These are phyloP conservation scores for Trypanosoma grayi DNA, from an alignment of 208 protist species.

Conservation along the genomic window DNA sequence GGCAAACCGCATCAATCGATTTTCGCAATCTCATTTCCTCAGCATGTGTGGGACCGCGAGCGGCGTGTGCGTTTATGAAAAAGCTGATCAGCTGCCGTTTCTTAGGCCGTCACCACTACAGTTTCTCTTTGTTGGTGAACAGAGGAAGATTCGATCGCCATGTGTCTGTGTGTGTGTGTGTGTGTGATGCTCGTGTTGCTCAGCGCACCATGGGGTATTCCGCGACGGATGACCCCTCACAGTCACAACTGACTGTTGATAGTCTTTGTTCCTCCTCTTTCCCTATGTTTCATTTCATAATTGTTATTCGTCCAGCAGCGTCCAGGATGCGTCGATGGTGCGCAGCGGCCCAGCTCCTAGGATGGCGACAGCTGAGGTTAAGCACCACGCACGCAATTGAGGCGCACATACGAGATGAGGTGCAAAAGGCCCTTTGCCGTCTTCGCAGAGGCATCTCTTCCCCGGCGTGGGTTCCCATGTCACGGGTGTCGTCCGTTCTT, in stretches of 20 bases:
- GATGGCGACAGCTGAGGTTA: conserved; percentile 2
- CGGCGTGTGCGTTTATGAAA: conserved; percentile 39
- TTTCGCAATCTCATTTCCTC: conserved; percentile 78
- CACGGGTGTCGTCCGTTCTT: conserved; percentile 17
- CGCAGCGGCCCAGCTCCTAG: not conserved
- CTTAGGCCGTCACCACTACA: too few species aligned
- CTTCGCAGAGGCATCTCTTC: not conserved
- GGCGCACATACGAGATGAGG: not conserved
- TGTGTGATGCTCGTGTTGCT: not conserved
- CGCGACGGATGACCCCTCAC: too few species aligned
- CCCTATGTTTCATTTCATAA: not conserved
- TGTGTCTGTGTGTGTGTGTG: conserved; percentile 1
- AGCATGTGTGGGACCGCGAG: conserved; percentile 81
- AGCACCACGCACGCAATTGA: not conserved
- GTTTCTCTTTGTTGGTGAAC: too few species aligned
- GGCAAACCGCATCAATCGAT: conserved; percentile 71
- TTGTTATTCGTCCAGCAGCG: not conserved
- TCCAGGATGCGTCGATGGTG: conserved; percentile 10
- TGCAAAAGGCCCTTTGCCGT: not conserved
- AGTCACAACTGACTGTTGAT: too few species aligned
- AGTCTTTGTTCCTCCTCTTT: conserved; percentile 4
- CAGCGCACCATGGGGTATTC: not conserved
- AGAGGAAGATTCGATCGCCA: too few species aligned
- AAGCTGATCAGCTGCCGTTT: not conserved
- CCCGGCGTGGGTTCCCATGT: conserved; percentile 21